A percentile compares a stretch with the other conserved stretches of the same genome.
phyloP scores from a whole-genome alignment of 169 alveolate genomes.

The Eimeria acervulina region DNA sequence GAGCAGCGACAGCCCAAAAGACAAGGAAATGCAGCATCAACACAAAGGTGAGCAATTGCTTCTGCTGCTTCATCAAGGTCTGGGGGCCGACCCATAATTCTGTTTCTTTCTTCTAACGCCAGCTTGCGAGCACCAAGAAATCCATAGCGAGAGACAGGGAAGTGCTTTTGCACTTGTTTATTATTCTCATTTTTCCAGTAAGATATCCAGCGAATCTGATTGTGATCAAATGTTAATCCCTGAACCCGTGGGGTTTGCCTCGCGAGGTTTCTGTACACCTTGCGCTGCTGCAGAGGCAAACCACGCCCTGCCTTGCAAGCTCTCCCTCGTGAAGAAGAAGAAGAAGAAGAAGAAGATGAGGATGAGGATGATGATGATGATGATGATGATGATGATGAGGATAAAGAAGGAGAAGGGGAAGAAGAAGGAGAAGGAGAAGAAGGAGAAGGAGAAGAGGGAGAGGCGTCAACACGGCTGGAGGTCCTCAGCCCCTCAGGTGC shows the following conservation, averaged over 20 bases:
- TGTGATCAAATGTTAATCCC: conserved; percentile 89
- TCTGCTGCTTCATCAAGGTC: conserved; percentile 72
- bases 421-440: too few relatives aligned
- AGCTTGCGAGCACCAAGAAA: conserved; percentile 87
- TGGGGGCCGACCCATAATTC: conserved; percentile 77
- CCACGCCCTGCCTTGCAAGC: conserved; percentile 84
- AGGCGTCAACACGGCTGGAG: too few relatives aligned
- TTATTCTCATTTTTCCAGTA: conserved; percentile 89
- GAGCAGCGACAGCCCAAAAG: too few relatives aligned
- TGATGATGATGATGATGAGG: too few relatives aligned
- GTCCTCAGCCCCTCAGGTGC: too few relatives aligned
- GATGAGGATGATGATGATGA: too few relatives aligned
- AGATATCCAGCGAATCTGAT: conserved; percentile 90
- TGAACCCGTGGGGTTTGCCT: conserved; percentile 86
- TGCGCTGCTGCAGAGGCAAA: conserved; percentile 87
- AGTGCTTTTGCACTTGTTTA: conserved; percentile 88
- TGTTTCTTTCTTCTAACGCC: conserved; percentile 87
- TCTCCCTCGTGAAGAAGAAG: too few relatives aligned
- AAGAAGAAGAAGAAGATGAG: too few relatives aligned
- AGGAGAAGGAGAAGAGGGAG: too few relatives aligned
- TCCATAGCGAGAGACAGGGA: conserved; percentile 89
- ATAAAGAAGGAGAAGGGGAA: too few relatives aligned
- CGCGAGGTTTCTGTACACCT: conserved; percentile 86
- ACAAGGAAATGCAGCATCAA: too few relatives aligned
- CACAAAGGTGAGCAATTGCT: too few relatives aligned